Evolutionary conservation across 305 asterid species (phyloP).

Genomic region (Fraxinus nigra): DNA sequence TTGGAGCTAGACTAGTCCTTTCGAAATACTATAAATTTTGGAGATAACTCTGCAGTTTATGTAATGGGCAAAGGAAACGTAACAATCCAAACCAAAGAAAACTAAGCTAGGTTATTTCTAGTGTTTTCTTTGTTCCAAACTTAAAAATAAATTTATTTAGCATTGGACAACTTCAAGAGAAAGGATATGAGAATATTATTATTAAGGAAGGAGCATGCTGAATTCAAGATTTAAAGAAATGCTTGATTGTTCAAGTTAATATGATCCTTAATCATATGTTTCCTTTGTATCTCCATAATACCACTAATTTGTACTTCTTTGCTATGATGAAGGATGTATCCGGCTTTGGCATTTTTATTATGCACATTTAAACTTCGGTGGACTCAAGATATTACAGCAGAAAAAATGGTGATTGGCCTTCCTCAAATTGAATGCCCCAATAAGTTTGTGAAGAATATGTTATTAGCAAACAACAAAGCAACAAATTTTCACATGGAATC

Average conservation of each 20-base stretch:
- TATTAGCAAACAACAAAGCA: no score
- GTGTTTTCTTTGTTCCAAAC: not conserved
- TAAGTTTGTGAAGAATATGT: no score
- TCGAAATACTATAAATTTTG: not conserved
- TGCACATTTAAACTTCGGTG: no score
- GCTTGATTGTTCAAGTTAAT: not conserved
- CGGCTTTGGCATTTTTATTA: no score
- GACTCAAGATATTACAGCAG: no score
- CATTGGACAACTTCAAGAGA: slow-evolving; percentile 2
- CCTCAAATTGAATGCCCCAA: no score
- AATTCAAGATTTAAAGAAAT: not conserved
- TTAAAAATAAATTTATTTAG: not conserved
- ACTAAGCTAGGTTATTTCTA: not conserved
- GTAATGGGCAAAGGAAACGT: not conserved
- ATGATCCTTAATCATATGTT: not conserved
- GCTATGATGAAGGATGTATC: no score
- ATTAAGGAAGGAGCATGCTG: not conserved
- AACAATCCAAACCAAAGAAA: not conserved
- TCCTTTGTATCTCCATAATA: not conserved
- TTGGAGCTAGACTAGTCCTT: not conserved
- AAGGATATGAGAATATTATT: not conserved
- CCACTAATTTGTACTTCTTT: no score
- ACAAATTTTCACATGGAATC: no score
- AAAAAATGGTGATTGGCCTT: no score
- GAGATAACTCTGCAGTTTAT: not conserved